Evolutionary conservation across 345 rosid genomes (phyloP), one percentile per base, ranked within the genome.

Genomic region (Arabis alpina): DNA sequence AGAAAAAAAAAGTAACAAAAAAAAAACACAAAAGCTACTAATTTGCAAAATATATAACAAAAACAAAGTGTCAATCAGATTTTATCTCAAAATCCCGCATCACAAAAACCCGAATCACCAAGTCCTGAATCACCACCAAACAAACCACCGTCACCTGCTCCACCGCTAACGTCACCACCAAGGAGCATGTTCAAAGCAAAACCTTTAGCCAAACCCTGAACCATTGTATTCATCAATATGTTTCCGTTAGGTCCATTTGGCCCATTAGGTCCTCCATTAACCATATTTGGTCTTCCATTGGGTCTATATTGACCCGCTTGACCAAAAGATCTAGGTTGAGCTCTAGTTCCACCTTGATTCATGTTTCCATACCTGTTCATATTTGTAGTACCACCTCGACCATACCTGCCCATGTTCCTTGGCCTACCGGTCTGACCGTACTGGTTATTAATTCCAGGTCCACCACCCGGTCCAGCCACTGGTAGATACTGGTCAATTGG

Each of bases 161-260:
- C 73, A 25, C 55, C 66, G 7, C 4, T 43, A 57, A 11, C 24
- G 10, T 56, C 66, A 40, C 75, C 64, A 14, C 52, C 75, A 19
- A 2, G 13, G 15, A 70, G 66, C 80, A 70, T 64, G 68, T 52
- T 70, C 72, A 40, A 55, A 10, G 72, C 76, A 4, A 71, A 12
- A 10, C 56, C 68, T 52, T 44, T 5, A 14, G 61, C 41, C 66
- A 76, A 41, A 56, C 76, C 43, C 34, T 55, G 79, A 24, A 76
- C 66, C 75, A 65, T 59, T 13, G 56, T 2, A 51, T 70, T 76
- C 62, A 76, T 10, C 67, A 15, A 2, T 24, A 4, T 10, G 11
- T 56, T 76, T 15, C 56, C 67, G 13, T n/a, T 47, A 28, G 59
- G 36, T 6, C 49, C 73, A 15, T 23, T 58, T 11, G 61, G 45